These are phyloP conservation scores for Lenwebbia sp. DNA, from an alignment of 345 rosid species.

Conservation along the genomic window DNA sequence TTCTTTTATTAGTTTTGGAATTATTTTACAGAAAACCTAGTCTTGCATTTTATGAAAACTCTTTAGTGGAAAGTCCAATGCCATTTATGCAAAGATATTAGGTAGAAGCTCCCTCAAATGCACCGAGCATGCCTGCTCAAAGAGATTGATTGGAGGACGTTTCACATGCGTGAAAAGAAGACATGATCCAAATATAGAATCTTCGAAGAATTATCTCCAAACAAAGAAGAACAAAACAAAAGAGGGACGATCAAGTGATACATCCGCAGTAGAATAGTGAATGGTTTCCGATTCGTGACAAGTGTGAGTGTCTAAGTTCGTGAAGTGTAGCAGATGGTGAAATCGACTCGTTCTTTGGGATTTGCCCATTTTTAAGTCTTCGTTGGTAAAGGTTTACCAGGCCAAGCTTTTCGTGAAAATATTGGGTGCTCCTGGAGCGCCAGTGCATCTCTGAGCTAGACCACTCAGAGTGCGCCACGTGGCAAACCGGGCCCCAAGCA, in stretches of 20 bases:
- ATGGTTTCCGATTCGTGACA: background rate
- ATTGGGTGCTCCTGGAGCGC: too few relatives aligned
- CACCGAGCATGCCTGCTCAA: background rate
- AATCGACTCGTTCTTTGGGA: background rate
- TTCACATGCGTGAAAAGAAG: background rate
- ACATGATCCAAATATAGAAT: background rate
- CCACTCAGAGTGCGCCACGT: too few relatives aligned
- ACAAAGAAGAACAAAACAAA: background rate
- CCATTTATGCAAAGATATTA: too few relatives aligned
- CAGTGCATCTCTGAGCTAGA: too few relatives aligned
- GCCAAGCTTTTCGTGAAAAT: background rate
- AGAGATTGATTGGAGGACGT: background rate
- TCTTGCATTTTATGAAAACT: too few relatives aligned
- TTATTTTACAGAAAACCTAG: too few relatives aligned
- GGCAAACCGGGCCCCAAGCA: too few relatives aligned
- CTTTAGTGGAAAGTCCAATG: too few relatives aligned
- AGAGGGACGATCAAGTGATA: too few relatives aligned
- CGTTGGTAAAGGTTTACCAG: background rate
- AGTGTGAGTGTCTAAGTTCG: background rate
- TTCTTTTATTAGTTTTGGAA: too few relatives aligned
- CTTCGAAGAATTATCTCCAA: background rate
- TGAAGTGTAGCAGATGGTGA: background rate
- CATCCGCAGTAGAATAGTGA: background rate
- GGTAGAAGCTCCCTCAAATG: too few relatives aligned
- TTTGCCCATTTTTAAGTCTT: background rate